Conservation (phyloP, 2,329 filamentous ascomycete genomes). For the Rhinocladiella similis region DNA sequence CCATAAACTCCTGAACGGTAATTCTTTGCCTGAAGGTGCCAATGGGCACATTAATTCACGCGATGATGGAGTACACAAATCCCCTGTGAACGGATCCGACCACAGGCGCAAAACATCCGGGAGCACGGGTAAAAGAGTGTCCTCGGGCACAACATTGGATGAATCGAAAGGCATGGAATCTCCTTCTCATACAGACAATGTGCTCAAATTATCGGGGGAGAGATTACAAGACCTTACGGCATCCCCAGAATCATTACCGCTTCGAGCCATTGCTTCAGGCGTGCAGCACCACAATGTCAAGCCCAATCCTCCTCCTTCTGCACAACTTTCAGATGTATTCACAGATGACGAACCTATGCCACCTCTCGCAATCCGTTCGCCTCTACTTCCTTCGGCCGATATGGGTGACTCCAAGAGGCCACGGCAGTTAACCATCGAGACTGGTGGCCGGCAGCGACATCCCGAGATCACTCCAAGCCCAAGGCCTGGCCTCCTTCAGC, state of each 20-base stretch:
- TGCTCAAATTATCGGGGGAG: slow-evolving; percentile 55
- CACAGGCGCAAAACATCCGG: neutral
- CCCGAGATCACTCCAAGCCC: slow-evolving; percentile 6
- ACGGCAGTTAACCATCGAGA: slow-evolving; percentile 26
- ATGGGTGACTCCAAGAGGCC: slow-evolving; percentile 16
- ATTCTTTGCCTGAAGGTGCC: neutral
- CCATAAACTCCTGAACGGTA: neutral
- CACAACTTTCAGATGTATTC: neutral
- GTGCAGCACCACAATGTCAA: slow-evolving; percentile 32
- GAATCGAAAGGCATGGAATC: neutral
- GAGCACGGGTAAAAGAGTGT: neutral
- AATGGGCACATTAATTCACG: neutral
- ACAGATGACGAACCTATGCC: slow-evolving; percentile 18
- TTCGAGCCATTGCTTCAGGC: slow-evolving; percentile 42
- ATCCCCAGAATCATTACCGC: slow-evolving; percentile 55
- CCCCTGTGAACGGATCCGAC: neutral
- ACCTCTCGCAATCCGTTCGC: slow-evolving; percentile 25
- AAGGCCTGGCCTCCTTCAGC: slow-evolving; percentile 10
- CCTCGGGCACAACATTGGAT: neutral
- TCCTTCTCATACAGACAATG: slow-evolving; percentile 34
- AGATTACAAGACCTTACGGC: slow-evolving; percentile 57
- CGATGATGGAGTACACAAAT: neutral
- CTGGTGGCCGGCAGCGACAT: slow-evolving; percentile 5
- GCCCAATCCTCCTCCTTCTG: neutral
- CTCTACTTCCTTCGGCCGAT: slow-evolving; percentile 31